A percentile compares a stretch with the other conserved stretches of the same genome.
Conservation (phyloP, 495 filamentous ascomycete species). For the Aspergillus panamensis region DNA sequence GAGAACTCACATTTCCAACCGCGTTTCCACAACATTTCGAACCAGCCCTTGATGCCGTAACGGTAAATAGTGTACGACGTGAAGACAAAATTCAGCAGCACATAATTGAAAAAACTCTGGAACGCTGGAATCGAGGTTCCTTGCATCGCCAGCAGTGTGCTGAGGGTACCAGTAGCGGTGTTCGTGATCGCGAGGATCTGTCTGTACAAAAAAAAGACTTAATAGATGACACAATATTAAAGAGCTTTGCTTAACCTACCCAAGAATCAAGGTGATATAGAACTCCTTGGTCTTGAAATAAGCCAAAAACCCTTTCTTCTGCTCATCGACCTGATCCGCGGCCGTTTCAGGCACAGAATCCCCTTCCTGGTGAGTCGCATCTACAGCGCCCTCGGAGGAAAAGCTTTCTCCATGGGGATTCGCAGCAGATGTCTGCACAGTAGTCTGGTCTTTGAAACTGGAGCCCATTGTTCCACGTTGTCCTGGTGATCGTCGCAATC, state of each 20-base stretch:
- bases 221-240: not conserved
- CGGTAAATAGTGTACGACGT: constrained; percentile 76
- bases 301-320: constrained; percentile 63
- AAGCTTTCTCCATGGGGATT: constrained; percentile 24
- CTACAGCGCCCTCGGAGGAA: constrained; percentile 24
- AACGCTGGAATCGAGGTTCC: constrained; percentile 91
- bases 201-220: constrained; percentile 31
- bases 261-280: constrained; percentile 74
- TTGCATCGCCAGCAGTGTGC: constrained; percentile 61
- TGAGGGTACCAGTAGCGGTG: constrained; percentile 86
- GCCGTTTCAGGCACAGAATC: constrained; percentile 20
- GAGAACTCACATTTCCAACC: constrained; percentile 74
- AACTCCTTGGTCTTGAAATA: constrained; percentile 85
- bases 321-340: constrained; percentile 36
- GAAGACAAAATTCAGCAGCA: constrained; percentile 78
- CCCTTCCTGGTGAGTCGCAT: constrained; percentile 8
- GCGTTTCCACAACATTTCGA: constrained; percentile 57
- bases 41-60: constrained; percentile 72
- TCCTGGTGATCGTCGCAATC: constrained; percentile 5
- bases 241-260: constrained; percentile 45
- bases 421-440: constrained; percentile 25
- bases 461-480: constrained; percentile 21
- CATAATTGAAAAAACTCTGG: constrained; percentile 93
- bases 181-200: constrained; percentile 86
- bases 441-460: constrained; percentile 28